A percentile compares a stretch with the other conserved stretches of the same genome.
Conservation (phyloP, 2,329 filamentous ascomycete species). For the Fusarium transvaalense region DNA sequence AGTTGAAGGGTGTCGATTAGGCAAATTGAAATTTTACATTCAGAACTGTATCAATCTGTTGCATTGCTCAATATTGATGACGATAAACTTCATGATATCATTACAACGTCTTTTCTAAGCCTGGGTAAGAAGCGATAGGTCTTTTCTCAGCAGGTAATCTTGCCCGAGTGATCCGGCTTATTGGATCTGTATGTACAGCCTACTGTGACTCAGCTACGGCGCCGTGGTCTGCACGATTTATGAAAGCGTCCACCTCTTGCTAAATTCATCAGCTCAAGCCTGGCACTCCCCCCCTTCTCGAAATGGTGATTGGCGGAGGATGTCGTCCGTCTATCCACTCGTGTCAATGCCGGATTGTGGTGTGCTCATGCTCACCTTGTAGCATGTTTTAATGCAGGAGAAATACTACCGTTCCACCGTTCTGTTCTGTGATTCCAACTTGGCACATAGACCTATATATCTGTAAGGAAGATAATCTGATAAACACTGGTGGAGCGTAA, state of each 20-base stretch:
- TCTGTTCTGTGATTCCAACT: background rate
- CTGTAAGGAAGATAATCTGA: background rate
- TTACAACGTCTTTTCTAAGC: background rate
- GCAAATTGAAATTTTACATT: conserved; percentile 54
- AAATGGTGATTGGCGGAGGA: conserved; percentile 20
- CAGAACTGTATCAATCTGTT: conserved; percentile 21
- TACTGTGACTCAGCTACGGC: background rate
- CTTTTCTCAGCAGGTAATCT: background rate
- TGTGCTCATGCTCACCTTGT: conserved; percentile 14
- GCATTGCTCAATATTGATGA: conserved; percentile 14
- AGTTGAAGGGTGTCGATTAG: conserved; percentile 52
- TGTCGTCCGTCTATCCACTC: conserved; percentile 11
- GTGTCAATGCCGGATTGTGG: background rate
- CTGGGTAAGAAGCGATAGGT: background rate
- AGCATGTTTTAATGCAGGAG: conserved; percentile 19
- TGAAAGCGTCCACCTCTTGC: conserved; percentile 3
- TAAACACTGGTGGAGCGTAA: conserved; percentile 7
- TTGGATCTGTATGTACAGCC: background rate
- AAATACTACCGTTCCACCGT: conserved; percentile 20
- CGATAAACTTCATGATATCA: conserved; percentile 16
- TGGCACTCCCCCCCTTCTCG: background rate
- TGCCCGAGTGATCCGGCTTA: background rate
- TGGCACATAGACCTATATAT: background rate
- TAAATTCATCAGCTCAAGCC: background rate
- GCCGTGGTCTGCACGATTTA: background rate